phyloP scores from a whole-genome alignment of 805 yeast species.

The Wickerhamiella cacticola region DNA sequence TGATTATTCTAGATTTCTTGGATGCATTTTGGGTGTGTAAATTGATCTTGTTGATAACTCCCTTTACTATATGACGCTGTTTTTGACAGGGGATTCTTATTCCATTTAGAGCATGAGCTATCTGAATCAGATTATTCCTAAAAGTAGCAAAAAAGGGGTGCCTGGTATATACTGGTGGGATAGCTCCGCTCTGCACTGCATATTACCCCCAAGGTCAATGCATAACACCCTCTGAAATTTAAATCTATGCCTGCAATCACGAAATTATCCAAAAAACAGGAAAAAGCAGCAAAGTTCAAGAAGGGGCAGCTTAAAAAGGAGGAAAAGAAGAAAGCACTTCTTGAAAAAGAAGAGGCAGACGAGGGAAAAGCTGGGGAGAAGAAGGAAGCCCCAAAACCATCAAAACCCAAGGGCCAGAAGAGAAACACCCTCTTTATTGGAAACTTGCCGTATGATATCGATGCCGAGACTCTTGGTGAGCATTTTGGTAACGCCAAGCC shows the following conservation, averaged over 20 bases:
- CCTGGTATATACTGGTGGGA: neutral
- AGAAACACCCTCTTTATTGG: conserved; percentile 83
- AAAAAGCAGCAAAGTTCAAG: conserved; percentile 24
- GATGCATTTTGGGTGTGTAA: too few species aligned
- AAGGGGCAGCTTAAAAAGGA: conserved; percentile 35
- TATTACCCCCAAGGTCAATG: neutral
- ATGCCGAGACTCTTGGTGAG: conserved; percentile 46
- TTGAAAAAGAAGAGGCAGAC: conserved; percentile 17
- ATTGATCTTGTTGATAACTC: too few species aligned
- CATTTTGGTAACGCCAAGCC: conserved; percentile 68
- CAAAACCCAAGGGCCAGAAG: conserved; percentile 43
- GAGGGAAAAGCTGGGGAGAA: neutral
- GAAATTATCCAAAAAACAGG: conserved; percentile 26
- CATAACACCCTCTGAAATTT: neutral
- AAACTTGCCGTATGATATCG: conserved; percentile 64
- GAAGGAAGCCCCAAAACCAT: neutral
- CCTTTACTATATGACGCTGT: too few species aligned
- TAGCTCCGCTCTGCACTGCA: neutral
- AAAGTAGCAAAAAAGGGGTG: too few species aligned
- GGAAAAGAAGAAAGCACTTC: conserved; percentile 34
- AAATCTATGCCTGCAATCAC: conserved; percentile 11
- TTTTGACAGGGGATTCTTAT: too few species aligned
- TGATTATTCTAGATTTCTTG: too few species aligned
- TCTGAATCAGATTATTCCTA: too few species aligned
- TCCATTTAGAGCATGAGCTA: too few species aligned